Evolutionary conservation across 257 asterid genomes (phyloP).

Genomic region (Pogostemon cablin): DNA sequence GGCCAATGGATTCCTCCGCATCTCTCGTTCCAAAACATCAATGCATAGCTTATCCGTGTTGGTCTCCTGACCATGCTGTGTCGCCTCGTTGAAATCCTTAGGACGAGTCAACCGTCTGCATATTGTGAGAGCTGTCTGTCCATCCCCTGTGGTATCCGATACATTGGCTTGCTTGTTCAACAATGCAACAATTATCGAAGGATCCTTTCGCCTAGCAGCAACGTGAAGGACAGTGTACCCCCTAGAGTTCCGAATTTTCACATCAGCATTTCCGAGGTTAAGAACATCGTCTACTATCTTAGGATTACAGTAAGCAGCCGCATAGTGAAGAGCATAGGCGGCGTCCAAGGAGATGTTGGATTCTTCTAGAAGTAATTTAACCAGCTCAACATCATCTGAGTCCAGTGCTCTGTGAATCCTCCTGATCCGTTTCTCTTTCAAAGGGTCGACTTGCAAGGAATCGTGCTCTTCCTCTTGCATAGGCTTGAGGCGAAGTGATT

Average conservation of each 20-base stretch:
- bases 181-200: constrained; percentile 54
- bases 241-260: constrained; percentile 64
- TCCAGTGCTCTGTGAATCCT: constrained; percentile 78
- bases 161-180: constrained; percentile 62
- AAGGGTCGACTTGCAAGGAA: constrained; percentile 41
- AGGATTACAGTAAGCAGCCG: constrained; percentile 78
- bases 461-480: constrained; percentile 47
- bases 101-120: constrained; percentile 74
- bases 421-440: constrained; percentile 53
- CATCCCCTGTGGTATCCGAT: constrained; percentile 60
- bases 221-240: constrained; percentile 82
- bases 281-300: constrained; percentile 69
- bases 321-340: constrained; percentile 83
- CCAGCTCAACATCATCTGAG: constrained; percentile 69
- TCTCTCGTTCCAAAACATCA: constrained; percentile 74
- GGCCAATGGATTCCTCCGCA: constrained; percentile 62
- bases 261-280: constrained; percentile 51
- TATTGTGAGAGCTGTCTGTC: constrained; percentile 67
- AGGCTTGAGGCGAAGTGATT: constrained; percentile 44
- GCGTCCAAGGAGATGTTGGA: constrained; percentile 66
- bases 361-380: constrained; percentile 66
- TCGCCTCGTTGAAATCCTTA: constrained; percentile 64
- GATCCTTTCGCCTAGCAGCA: constrained; percentile 92
- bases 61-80: constrained; percentile 64
- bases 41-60: constrained; percentile 74